phyloP scores from a whole-genome alignment of 768 basidiomycete genomes.

The Vararia minispora region DNA sequence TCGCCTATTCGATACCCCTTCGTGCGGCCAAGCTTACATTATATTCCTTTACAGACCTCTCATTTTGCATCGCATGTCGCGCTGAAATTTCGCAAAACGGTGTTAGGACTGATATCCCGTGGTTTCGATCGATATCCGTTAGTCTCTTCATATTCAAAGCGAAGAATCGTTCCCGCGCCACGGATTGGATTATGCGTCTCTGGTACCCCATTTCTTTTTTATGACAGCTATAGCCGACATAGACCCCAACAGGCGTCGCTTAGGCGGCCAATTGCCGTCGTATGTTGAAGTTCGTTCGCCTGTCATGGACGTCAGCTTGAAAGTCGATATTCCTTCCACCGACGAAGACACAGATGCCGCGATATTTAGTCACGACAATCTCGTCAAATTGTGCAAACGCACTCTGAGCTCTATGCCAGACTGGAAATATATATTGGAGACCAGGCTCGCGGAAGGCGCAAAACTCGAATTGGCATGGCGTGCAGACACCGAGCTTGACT shows the following conservation, averaged over 20 bases:
- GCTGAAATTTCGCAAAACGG: slow-evolving; percentile 35
- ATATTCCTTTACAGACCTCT: slow-evolving; percentile 79
- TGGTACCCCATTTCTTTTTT: slow-evolving; percentile 34
- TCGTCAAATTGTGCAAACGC: slow-evolving; percentile 51
- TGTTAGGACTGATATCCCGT: slow-evolving; percentile 34
- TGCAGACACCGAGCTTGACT: slow-evolving; percentile 62
- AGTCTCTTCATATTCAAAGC: slow-evolving; percentile 82
- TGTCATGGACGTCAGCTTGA: slow-evolving; percentile 50
- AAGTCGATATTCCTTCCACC: slow-evolving; percentile 52
- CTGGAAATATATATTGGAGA: slow-evolving; percentile 51
- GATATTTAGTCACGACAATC: slow-evolving; percentile 47
- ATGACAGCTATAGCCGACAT: background rate
- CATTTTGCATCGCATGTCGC: slow-evolving; percentile 66
- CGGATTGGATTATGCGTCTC: slow-evolving; percentile 86
- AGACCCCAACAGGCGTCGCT: slow-evolving; percentile 39
- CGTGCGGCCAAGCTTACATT: slow-evolving; percentile 53
- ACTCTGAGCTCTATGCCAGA: slow-evolving; percentile 44
- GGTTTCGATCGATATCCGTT: slow-evolving; percentile 51
- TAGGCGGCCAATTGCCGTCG: slow-evolving; percentile 63
- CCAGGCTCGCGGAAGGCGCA: slow-evolving; percentile 41
- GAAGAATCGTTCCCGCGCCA: slow-evolving; percentile 65
- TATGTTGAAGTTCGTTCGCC: slow-evolving; percentile 65
- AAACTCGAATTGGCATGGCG: slow-evolving; percentile 74
- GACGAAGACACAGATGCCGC: slow-evolving; percentile 26
- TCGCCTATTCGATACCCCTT: slow-evolving; percentile 73